These are phyloP conservation scores for Globisporangium sylvaticum DNA, from an alignment of 352 stramenopile genomes.

Conservation along the genomic window DNA sequence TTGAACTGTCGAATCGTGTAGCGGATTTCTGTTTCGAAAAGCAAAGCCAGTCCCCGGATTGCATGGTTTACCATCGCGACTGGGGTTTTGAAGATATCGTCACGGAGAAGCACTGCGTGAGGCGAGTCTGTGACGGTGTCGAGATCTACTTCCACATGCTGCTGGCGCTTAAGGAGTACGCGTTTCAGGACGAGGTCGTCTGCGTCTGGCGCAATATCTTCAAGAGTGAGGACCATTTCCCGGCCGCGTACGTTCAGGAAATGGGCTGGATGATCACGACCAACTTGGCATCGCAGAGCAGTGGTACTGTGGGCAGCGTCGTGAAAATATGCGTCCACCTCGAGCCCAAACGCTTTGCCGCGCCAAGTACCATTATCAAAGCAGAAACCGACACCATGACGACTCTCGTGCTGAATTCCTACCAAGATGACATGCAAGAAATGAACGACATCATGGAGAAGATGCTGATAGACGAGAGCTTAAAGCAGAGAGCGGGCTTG, in stretches of 20 bases:
- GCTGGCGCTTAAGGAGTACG: not conserved
- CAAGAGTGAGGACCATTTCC: conserved; percentile 10
- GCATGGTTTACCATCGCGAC: not conserved
- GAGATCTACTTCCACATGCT: conserved; percentile 3
- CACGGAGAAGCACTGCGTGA: conserved; percentile 4
- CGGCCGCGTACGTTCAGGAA: conserved; percentile 9
- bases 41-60: not conserved
- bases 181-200: not conserved
- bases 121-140: not conserved
- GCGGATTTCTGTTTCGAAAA: not conserved
- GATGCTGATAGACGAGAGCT: conserved; percentile 36
- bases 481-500: not conserved
- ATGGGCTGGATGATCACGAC: not conserved
- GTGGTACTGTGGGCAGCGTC: not conserved
- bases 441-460: conserved; percentile 50
- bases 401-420: conserved; percentile 49
- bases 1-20: not conserved
- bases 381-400: conserved; percentile 42
- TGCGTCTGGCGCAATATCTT: conserved; percentile 12
- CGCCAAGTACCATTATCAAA: not conserved
- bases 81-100: conserved; percentile 4
- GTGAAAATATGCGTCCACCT: conserved; percentile 7
- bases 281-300: no score
- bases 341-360: conserved; percentile 1
- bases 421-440: conserved; percentile 48